These are phyloP conservation scores for Pisolithus tinctorius DNA, from an alignment of 768 basidiomycete genomes.

Conservation along the genomic window DNA sequence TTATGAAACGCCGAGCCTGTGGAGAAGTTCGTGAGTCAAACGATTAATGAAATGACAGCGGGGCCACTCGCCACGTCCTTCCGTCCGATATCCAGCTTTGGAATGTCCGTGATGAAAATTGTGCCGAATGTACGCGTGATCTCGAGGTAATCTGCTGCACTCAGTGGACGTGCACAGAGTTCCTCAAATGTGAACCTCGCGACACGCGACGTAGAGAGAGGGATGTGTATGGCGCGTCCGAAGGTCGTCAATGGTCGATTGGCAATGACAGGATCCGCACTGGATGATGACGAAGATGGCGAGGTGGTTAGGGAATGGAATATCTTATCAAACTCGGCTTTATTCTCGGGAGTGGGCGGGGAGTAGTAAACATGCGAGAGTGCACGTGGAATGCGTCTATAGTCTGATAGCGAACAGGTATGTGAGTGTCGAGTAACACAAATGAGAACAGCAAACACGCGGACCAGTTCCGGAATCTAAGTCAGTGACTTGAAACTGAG, in stretches of 20 bases:
- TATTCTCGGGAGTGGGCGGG: constrained; percentile 63
- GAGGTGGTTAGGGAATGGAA: constrained; percentile 62
- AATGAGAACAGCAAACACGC: constrained; percentile 9
- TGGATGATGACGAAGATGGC: constrained; percentile 29
- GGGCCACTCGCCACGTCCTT: constrained; percentile 71
- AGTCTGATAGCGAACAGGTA: constrained; percentile 49
- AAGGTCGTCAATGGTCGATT: constrained; percentile 76
- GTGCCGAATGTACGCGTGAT: constrained; percentile 84
- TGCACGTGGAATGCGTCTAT: constrained; percentile 87
- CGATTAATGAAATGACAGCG: not conserved
- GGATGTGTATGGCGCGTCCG: constrained; percentile 78
- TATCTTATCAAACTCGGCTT: constrained; percentile 72
- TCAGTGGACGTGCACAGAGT: constrained; percentile 82
- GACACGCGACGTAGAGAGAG: constrained; percentile 70
- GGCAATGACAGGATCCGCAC: constrained; percentile 43
- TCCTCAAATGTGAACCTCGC: constrained; percentile 85
- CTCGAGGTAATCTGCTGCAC: constrained; percentile 94
- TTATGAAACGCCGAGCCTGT: constrained; percentile 91
- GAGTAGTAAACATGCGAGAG: constrained; percentile 92
- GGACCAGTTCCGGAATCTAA: constrained; percentile 91
- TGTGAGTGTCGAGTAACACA: not conserved
- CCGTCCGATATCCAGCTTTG: constrained; percentile 77
- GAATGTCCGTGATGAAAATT: constrained; percentile 81
- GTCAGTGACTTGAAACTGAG: constrained; percentile 81
- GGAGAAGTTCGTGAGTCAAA: not conserved